phyloP scores from a whole-genome alignment of 345 rosid species.

The Conringia planisiliqua region DNA sequence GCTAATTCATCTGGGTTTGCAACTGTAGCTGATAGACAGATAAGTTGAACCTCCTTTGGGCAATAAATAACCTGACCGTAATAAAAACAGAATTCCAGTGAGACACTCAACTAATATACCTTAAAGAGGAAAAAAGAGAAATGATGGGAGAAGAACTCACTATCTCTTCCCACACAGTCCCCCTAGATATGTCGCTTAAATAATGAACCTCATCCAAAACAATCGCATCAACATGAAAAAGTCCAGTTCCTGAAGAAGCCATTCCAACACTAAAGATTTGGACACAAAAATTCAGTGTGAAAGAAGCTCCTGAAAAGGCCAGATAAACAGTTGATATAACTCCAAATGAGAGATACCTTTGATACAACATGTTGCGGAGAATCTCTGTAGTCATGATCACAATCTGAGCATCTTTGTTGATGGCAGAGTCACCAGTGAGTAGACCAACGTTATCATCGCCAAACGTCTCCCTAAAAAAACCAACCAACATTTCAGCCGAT shows the following conservation, averaged over 20 bases:
- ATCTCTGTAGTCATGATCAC: constrained; percentile 95
- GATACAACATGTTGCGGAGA: constrained; percentile 92
- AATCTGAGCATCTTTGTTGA: constrained; percentile 84
- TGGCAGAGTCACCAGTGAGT: constrained; percentile 85
- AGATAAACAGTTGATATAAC: background rate
- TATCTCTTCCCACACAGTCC: constrained; percentile 97
- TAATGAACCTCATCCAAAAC: constrained; percentile 98
- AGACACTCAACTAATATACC: background rate
- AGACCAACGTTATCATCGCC: constrained; percentile 88
- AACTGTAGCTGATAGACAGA: constrained; percentile 92
- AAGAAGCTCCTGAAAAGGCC: background rate
- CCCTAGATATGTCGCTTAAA: constrained; percentile 89
- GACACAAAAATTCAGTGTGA: background rate
- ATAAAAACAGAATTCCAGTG: background rate
- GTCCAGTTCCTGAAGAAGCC: constrained; percentile 80
- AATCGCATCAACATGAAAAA: constrained; percentile 83
- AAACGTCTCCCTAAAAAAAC: constrained; percentile 60
- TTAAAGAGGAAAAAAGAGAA: background rate
- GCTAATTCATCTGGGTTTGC: constrained; percentile 93
- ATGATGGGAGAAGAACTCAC: constrained; percentile 41
- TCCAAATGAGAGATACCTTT: constrained; percentile 48
- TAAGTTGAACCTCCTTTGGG: constrained; percentile 86
- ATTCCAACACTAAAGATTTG: constrained; percentile 71
- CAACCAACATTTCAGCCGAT: constrained; percentile 3
- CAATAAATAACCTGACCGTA: constrained; percentile 79